These are phyloP conservation scores for Metschnikowia drakensbergensis DNA, from an alignment of 805 yeast species.

Conservation along the genomic window DNA sequence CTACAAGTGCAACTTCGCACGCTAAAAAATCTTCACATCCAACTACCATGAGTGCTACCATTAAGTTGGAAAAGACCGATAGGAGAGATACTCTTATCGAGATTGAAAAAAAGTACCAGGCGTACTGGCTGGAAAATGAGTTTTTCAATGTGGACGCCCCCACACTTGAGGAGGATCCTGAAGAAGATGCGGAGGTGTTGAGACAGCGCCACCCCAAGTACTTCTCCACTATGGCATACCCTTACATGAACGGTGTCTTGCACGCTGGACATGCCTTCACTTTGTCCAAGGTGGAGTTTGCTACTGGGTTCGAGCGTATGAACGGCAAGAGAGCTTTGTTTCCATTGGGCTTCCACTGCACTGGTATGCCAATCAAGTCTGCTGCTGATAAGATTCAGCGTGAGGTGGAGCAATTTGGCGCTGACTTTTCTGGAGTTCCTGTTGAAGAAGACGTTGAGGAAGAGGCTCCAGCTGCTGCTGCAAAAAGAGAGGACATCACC, in stretches of 20 bases:
- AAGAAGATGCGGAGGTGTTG: conserved; percentile 57
- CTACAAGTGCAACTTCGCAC: conserved; percentile 1
- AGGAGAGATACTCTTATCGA: conserved; percentile 93
- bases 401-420: conserved; percentile 89
- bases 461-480: conserved; percentile 28
- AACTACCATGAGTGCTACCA: conserved; percentile 36
- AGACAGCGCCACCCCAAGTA: conserved; percentile 79
- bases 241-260: conserved; percentile 97
- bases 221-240: conserved; percentile 94
- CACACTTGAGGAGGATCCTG: conserved; percentile 53
- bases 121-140: conserved; percentile 82
- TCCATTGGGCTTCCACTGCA: conserved; percentile 98
- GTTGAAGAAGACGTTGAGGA: conserved; percentile 52
- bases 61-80: conserved; percentile 61
- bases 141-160: conserved; percentile 90
- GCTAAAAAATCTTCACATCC: conserved; percentile 3
- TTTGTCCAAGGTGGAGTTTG: conserved; percentile 87
- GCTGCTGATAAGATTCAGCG: conserved; percentile 93
- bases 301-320: conserved; percentile 93
- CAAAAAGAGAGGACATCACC: conserved; percentile 68
- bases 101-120: conserved; percentile 84
- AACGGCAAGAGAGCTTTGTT: conserved; percentile 86
- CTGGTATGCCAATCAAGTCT: conserved; percentile 97
- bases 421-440: conserved; percentile 67
- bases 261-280: conserved; percentile 98